Conservation (phyloP, 139 green algal species). For the Chlamydomonas incerta region DNA sequence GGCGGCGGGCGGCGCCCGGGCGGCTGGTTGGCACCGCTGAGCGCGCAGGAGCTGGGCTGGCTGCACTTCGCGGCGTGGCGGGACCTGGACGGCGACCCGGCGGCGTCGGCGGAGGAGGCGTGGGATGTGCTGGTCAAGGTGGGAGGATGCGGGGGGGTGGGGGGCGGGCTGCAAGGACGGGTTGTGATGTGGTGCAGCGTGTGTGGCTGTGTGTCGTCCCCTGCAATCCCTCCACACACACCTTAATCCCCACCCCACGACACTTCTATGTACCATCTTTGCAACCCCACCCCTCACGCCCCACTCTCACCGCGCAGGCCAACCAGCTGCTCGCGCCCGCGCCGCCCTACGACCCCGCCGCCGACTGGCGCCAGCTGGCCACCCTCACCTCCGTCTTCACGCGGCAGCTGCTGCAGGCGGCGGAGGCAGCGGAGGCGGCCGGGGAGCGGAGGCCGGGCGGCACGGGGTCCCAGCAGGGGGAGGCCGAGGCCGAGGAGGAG, state of each 20-base stretch:
- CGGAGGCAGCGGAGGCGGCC: not conserved
- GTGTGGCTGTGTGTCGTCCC: no score
- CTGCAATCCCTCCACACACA: no score
- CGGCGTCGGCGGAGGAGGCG: conserved; percentile 28
- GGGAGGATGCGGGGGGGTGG: not conserved
- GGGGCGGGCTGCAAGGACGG: not conserved
- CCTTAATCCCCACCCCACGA: no score
- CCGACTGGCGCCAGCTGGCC: conserved; percentile 42
- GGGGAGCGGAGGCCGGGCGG: not conserved
- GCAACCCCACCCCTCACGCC: not conserved
- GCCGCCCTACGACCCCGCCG: conserved; percentile 6
- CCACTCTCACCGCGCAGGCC: not conserved
- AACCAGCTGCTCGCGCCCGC: conserved; percentile 47
- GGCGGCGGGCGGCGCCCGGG: not conserved
- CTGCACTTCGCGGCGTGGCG: conserved; percentile 66
- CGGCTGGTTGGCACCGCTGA: conserved; percentile 53
- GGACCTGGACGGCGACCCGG: conserved; percentile 7
- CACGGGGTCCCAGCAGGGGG: no score
- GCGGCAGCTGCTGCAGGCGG: not conserved
- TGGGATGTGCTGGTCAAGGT: conserved; percentile 28
- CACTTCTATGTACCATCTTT: no score
- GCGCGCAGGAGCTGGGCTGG: conserved; percentile 60
- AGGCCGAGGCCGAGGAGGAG: not conserved
- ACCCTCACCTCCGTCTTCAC: conserved; percentile 40
- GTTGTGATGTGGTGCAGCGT: no score